Percentiles rank a stretch among this genome's conserved stretches.
Conservation (phyloP, 2,329 filamentous ascomycete species). For the Calcarisporium arbuscula region DNA sequence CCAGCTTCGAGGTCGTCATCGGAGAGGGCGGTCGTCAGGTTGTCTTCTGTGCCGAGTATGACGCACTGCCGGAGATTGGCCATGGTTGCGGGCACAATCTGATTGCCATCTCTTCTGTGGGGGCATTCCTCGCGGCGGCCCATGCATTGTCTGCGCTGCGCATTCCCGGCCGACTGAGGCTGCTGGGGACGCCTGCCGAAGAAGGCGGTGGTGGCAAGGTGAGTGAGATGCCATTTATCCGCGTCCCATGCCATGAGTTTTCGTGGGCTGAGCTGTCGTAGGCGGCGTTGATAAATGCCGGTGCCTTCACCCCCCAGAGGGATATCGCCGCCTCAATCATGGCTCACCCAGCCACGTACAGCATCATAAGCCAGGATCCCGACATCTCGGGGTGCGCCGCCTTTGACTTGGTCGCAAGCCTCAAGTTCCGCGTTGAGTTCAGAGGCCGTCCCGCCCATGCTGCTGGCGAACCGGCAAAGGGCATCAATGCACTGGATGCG, state of each 20-base stretch:
- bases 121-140: constrained; percentile 31
- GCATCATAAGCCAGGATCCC: neutral
- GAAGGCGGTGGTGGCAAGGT: constrained; percentile 36
- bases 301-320: constrained; percentile 17
- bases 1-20: constrained; percentile 41
- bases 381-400: constrained; percentile 17
- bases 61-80: constrained; percentile 40
- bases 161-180: constrained; percentile 27
- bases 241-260: too few species aligned
- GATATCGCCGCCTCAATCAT: constrained; percentile 23
- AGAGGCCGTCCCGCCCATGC: constrained; percentile 28
- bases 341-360: constrained; percentile 16
- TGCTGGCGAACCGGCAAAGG: constrained; percentile 29
- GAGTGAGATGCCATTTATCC: too few species aligned
- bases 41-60: constrained; percentile 40
- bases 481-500: constrained; percentile 31
- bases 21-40: constrained; percentile 35
- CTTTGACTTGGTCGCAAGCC: constrained; percentile 23
- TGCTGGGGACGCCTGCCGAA: constrained; percentile 37
- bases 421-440: constrained; percentile 26
- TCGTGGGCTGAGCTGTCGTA: too few species aligned
- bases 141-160: constrained; percentile 23
- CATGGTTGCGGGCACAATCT: constrained; percentile 41
- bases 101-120: constrained; percentile 34
- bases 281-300: constrained; percentile 20